Evolutionary conservation across 352 stramenopile genomes (phyloP), one percentile per base, ranked within the genome.

Genomic region (Salisapilia sapeloensis): DNA sequence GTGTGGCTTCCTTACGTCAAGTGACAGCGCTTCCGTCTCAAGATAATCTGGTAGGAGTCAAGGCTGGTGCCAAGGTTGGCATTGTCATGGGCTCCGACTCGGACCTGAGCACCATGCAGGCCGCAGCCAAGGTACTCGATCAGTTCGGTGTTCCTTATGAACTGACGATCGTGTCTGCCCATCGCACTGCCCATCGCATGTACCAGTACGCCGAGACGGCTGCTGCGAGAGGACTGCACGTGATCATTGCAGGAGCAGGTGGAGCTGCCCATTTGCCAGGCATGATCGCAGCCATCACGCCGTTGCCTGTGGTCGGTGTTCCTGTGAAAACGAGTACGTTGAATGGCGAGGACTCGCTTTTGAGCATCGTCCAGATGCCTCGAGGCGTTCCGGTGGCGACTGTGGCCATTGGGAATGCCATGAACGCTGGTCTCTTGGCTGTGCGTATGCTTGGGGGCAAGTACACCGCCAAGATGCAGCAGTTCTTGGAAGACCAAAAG

Each of bases 351-450:
- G 95, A 99, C 62, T 97, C 90, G 28, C 60, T 99, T 9, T 65
- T 98, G 44, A 97, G 84, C 50, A 99, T 99, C 54, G 93, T 98
- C 15, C 95, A 99, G 70, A 99, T 99, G 94, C 95, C 95, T 23
- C 62, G 89, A 21, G 95, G 95, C 33, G 78, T 99, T 21, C 95
- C 95, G 8, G 93, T 98, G 24, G 95, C 95, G 2, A 99, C 95
- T 8, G 93, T 99, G 10, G 93, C 92, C 2, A 98, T 99, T 47
- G 93, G 93, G 37, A 98, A 98, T 65, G 83, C 93, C 10, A 95
- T 70, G 28, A 99, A 99, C 61, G 94, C 94, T 0, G 95, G 93
- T 17, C 51, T 99, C n/a, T 49, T 99, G 35, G 94, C 95, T 16
- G 85, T 98, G 31, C 74, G 93, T 20, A 98, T 97, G 30, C 60